Evolutionary conservation across 768 basidiomycete genomes (phyloP), one percentile per base, ranked within the genome.

Genomic region (Tulasnella sp.): DNA sequence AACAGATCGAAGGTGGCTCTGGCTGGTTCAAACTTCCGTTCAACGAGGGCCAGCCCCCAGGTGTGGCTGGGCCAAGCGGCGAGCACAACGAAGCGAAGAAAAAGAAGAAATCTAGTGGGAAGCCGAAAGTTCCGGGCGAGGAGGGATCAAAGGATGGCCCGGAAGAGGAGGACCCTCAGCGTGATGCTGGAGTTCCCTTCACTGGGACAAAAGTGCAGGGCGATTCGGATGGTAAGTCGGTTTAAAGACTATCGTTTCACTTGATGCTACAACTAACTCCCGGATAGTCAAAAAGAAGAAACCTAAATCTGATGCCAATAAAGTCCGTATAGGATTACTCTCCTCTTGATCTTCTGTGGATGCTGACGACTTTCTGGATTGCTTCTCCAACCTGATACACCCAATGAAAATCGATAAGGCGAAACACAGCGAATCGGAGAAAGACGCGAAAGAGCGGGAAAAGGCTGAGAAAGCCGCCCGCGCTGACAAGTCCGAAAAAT

Each of bases 201-300:
- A 19, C 36, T 9, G 64, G 64, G 22, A 34, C 12, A 12, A 34
- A 37, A n/a, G 16, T 5, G 14, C 16, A 4, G 52, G 26, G 32
- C 26, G 39, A 36, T n/a, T n/a, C 22, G 32, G 64, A 36, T 34
- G 64, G 39, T 34, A 36, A 36, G 34, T n/a, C 16, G 22, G 34
- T 34, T 26, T 19, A n/a, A 34, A 34, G 64, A 8, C 11, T 26
- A 40, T 5, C 39, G 64, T 65, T 17, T 26, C 35, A 36, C 12
- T n/a, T n/a, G 34, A 37, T 65, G 64, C 39, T 65, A 34, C n/a
- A 34, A 34, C 35, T 34, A 40, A n/a, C 36, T 40, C 64, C 11
- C n/a, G 64, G 12, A 7, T 44, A 72, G 26, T 36, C 14, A 62
- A 72, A 67, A 40, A 69, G 41, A 74, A 72, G 42, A 74, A 72